These are phyloP conservation scores for Chaetomium strumarium DNA, from an alignment of 2,329 filamentous ascomycete genomes.

Conservation along the genomic window DNA sequence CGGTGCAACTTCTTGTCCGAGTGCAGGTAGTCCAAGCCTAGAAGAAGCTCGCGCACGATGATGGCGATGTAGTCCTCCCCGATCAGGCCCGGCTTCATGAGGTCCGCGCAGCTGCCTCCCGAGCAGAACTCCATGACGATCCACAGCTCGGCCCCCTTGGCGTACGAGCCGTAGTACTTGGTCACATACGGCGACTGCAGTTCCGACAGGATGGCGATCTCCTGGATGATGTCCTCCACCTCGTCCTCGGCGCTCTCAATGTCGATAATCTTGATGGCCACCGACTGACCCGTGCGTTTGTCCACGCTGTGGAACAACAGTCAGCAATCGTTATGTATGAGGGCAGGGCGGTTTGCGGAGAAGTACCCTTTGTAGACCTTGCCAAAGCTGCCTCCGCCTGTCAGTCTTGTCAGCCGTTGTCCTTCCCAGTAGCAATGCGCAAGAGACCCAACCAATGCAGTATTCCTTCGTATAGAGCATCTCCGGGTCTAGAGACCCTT, in stretches of 20 bases:
- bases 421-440: not conserved
- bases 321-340: slow-evolving; percentile 12
- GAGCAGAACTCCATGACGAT: slow-evolving; percentile 99
- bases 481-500: slow-evolving; percentile 72
- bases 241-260: slow-evolving; percentile 99
- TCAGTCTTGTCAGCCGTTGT: slow-evolving; percentile 22
- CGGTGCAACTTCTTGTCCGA: slow-evolving; percentile 92
- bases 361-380: slow-evolving; percentile 94
- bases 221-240: slow-evolving; percentile 98
- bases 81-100: slow-evolving; percentile 90
- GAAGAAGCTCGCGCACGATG: slow-evolving; percentile 80
- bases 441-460: slow-evolving; percentile 62
- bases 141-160: slow-evolving; percentile 95
- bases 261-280: slow-evolving; percentile 98
- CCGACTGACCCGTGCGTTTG: slow-evolving; percentile 84
- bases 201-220: slow-evolving; percentile 95
- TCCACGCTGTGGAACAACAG: slow-evolving; percentile 63
- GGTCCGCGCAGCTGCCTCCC: slow-evolving; percentile 88
- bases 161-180: slow-evolving; percentile 94
- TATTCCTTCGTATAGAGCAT: slow-evolving; percentile 89
- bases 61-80: slow-evolving; percentile 96
- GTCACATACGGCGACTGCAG: slow-evolving; percentile 95
- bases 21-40: slow-evolving; percentile 89
- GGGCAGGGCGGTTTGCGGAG: not conserved
- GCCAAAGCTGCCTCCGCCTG: slow-evolving; percentile 94